Evolutionary conservation across 208 protist genomes (phyloP), one percentile per base, ranked within the genome.

Genomic region (Trypanosomatidae sp.): DNA sequence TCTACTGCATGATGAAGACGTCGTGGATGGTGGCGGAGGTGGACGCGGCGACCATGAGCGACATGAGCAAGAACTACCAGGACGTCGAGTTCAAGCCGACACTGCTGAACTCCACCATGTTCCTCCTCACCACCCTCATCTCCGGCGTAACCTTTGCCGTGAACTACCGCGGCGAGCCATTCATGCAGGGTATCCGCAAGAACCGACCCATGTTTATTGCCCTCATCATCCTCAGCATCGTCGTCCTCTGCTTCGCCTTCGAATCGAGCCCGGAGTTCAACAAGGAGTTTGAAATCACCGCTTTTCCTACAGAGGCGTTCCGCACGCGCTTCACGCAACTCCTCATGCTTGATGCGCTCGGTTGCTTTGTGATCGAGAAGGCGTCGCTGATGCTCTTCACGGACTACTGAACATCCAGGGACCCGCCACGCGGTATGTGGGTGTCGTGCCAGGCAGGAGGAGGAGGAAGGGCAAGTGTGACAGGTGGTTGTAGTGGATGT

Each of bases 121-220:
- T 99, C 77, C 82, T 99, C 22, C 91, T 99, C 50, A 97, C 94
- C 0, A 95, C 91, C 10, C 80, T 97, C 36, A 98, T 99, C 83
- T 95, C 97, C 52, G 92, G 97, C 12, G 86, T 96, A 41, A 99
- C 95, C 13, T 99, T 99, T 81, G 96, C 92, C 28, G 93, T 99
- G 39, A 99, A 99, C 84, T 99, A 99, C 86, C 92, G 96, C 46
- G 98, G 97, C 13, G 83, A 92, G 79, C 98, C 98, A 10, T 99
- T 98, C 72, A 98, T 98, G 96, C 85, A 97, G 74, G 84, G 84
- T 53, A 93, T 99, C 17, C 75, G 67, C 70, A 93, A 96, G 70
- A 99, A 98, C 78, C 91, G 84, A 60, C 89, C 91, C n/a, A 91
- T 99, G 72, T 89, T 98, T 53, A 90, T 93, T 55, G 83, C 91